Evolutionary conservation across 1,139 yeast species (phyloP), one percentile per base, ranked within the genome.

Genomic region (Blastobotrys capitulatus): DNA sequence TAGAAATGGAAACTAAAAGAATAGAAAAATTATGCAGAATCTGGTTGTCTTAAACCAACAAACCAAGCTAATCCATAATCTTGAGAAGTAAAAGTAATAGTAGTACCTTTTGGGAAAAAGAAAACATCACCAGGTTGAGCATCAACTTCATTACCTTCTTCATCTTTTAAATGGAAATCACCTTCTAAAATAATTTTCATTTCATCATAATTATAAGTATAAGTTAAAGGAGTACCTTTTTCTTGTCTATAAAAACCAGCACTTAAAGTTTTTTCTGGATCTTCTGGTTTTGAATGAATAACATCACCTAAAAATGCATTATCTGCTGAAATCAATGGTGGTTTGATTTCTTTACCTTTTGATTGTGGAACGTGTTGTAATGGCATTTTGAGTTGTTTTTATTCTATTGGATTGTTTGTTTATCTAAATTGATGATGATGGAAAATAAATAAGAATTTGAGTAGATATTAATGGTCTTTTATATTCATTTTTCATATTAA

Each of bases 141-240:
- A 49, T 70, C 71, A 55, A 75, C 74, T 18, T 47, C 40, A 62
- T 72, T 71, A 15, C 86, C 86, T 47, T 79, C 73, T 67, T 80
- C 86, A 59, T 82, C 88, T 48, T 78, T 62, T 57, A 82, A 72
- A 50, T 71, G 71, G 72, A 78, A 79, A 60, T 78, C 81, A 54
- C 87, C 87, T 63, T 80, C 85, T 57, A 82, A 70, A 62, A 81
- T 75, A 59, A 82, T 73, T 69, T 82, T 82, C 84, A 80, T 80
- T 70, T 82, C 88, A 62, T 82, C 87, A 66, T 81, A 82, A 61
- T 70, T 70, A 67, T 82, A 82, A 50, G 72, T 68, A 74, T 81
- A 82, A 22, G 78, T 85, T 61, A 82, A 75, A 46, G 83, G 78
- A 62, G 79, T 82, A 52, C 87, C 87, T 54, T 72, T 71, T 64